phyloP scores from a whole-genome alignment of 2,329 filamentous ascomycete species.

The Apiospora marii region DNA sequence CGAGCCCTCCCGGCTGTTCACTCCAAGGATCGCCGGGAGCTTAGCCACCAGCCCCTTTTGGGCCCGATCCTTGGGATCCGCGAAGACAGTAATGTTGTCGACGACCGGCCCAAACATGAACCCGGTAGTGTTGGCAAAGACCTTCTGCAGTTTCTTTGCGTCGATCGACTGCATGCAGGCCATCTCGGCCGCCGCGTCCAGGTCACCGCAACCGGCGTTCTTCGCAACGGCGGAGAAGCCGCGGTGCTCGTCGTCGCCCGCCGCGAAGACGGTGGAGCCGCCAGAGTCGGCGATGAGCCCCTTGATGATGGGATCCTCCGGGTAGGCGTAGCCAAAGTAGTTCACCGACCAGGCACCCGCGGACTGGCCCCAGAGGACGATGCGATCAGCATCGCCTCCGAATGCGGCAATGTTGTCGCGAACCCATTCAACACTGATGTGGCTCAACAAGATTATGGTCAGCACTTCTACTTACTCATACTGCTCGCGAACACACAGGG shows the following conservation, averaged over 20 bases:
- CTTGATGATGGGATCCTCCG: conserved; percentile 33
- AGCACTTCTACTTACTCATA: neutral
- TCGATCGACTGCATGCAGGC: conserved; percentile 48
- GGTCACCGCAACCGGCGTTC: conserved; percentile 43
- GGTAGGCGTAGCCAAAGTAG: conserved; percentile 36
- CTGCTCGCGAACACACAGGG: conserved; percentile 22
- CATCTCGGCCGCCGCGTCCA: conserved; percentile 40
- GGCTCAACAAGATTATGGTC: neutral
- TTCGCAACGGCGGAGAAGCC: conserved; percentile 51
- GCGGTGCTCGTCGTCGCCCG: conserved; percentile 39
- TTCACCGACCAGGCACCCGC: conserved; percentile 37
- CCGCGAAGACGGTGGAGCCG: conserved; percentile 34
- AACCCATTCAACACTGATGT: conserved; percentile 53
- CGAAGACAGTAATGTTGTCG: conserved; percentile 43
- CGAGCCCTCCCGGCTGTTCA: conserved; percentile 37
- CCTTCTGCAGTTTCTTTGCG: conserved; percentile 43
- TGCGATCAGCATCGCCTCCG: conserved; percentile 52
- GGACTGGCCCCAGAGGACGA: conserved; percentile 46
- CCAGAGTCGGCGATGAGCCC: conserved; percentile 37
- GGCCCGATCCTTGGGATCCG: conserved; percentile 43
- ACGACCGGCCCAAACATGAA: conserved; percentile 43
- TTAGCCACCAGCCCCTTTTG: conserved; percentile 38
- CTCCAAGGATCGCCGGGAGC: conserved; percentile 37
- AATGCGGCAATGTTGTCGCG: conserved; percentile 56
- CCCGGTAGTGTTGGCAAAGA: conserved; percentile 37